These are phyloP conservation scores for Scedosporium minutisporum DNA, from an alignment of 2,329 filamentous ascomycete species.

Conservation along the genomic window DNA sequence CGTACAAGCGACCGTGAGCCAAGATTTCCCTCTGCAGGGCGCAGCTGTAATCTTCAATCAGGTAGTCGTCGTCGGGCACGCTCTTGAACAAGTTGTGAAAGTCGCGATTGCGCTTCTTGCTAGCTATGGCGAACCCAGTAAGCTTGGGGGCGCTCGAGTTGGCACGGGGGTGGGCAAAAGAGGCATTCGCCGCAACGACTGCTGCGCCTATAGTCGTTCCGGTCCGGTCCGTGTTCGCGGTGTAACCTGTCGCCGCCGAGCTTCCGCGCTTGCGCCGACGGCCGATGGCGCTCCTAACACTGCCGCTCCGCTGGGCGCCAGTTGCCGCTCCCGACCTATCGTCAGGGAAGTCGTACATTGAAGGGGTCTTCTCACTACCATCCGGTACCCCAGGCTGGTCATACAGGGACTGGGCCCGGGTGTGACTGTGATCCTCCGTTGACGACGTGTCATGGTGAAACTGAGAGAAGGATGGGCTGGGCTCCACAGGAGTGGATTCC, in stretches of 20 bases:
- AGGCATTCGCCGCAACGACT: conserved; percentile 59
- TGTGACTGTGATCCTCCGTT: conserved; percentile 18
- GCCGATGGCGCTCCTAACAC: conserved; percentile 53
- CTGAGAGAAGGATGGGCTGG: conserved; percentile 17
- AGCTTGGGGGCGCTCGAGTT: conserved; percentile 59
- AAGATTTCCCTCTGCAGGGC: conserved; percentile 92
- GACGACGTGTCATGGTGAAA: conserved; percentile 15
- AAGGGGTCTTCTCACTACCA: conserved; percentile 52
- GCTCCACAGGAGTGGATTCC: conserved; percentile 49
- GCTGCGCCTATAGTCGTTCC: conserved; percentile 61
- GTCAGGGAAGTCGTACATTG: conserved; percentile 54
- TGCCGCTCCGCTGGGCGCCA: conserved; percentile 54
- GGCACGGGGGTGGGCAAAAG: conserved; percentile 54
- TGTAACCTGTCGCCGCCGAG: conserved; percentile 45
- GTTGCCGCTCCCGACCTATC: conserved; percentile 33
- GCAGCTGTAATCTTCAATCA: conserved; percentile 98
- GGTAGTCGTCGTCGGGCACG: conserved; percentile 93
- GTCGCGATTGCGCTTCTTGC: conserved; percentile 90
- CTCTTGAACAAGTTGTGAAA: conserved; percentile 92
- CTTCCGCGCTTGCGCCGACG: conserved; percentile 71
- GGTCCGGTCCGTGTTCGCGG: conserved; percentile 39
- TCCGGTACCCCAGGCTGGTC: conserved; percentile 27
- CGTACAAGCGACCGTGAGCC: conserved; percentile 84
- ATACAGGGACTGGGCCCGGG: conserved; percentile 39
- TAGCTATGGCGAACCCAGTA: conserved; percentile 92